phyloP scores from a whole-genome alignment of 1,139 yeast genomes.

The Saccharomyces hybrid region DNA sequence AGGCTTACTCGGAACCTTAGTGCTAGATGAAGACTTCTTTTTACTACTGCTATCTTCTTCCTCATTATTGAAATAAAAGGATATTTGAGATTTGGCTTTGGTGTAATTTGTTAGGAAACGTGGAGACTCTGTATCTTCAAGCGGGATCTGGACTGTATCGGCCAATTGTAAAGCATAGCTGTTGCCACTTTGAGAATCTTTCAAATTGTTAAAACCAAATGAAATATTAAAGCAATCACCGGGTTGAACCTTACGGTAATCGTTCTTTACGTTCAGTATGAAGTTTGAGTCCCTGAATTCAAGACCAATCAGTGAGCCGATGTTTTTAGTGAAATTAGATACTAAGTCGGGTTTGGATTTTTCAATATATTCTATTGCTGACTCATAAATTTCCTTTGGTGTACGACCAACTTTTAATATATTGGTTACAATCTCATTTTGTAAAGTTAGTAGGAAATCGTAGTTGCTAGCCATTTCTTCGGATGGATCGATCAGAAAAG shows the following conservation, averaged over 20 bases:
- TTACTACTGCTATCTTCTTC: slow-evolving; percentile 33
- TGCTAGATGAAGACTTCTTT: slow-evolving; percentile 16
- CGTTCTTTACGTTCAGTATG: slow-evolving; percentile 66
- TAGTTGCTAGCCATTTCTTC: slow-evolving; percentile 71
- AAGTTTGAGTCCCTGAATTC: slow-evolving; percentile 81
- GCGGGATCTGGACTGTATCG: slow-evolving; percentile 71
- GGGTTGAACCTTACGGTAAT: slow-evolving; percentile 49
- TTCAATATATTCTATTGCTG: slow-evolving; percentile 52
- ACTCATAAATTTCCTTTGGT: slow-evolving; percentile 59
- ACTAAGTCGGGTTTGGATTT: slow-evolving; percentile 57
- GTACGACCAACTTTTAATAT: slow-evolving; percentile 59
- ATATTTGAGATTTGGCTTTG: slow-evolving; percentile 63
- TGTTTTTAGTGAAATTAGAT: slow-evolving; percentile 61
- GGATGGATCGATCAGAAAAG: slow-evolving; percentile 86
- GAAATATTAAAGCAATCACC: slow-evolving; percentile 73
- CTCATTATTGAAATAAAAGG: slow-evolving; percentile 80
- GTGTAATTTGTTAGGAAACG: slow-evolving; percentile 66
- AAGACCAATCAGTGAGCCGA: slow-evolving; percentile 87
- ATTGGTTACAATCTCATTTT: slow-evolving; percentile 47
- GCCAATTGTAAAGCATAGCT: slow-evolving; percentile 64
- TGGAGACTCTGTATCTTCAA: slow-evolving; percentile 47
- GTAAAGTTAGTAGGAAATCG: slow-evolving; percentile 64
- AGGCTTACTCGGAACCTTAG: slow-evolving; percentile 13
- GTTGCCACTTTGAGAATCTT: slow-evolving; percentile 41
- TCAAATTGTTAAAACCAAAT: slow-evolving; percentile 66